Evolutionary conservation across 2,329 filamentous ascomycete species (phyloP).

Genomic region (Neofusicoccum kwambonambiense): DNA sequence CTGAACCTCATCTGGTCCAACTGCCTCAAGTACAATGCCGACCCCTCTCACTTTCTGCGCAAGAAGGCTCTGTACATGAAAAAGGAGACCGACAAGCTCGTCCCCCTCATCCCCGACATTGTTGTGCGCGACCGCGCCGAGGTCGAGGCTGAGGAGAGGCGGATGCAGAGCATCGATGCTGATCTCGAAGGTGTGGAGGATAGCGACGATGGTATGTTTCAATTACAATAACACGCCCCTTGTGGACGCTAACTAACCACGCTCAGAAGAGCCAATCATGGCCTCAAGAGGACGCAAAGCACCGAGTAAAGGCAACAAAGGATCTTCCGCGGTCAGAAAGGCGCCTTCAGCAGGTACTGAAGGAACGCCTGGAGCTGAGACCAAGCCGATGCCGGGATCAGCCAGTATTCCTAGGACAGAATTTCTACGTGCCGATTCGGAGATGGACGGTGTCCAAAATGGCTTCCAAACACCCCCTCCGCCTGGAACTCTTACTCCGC

Average conservation of each 20-base stretch:
- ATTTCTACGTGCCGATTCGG: conserved; percentile 66
- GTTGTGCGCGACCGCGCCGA: conserved; percentile 87
- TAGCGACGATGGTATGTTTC: conserved; percentile 69
- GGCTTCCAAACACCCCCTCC: conserved; percentile 84
- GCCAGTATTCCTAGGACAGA: conserved; percentile 53
- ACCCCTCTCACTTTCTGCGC: conserved; percentile 79
- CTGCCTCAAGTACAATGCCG: conserved; percentile 92
- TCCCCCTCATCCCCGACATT: conserved; percentile 91
- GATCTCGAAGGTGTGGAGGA: conserved; percentile 57
- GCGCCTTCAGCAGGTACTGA: conserved; percentile 72
- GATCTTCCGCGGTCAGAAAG: conserved; percentile 63
- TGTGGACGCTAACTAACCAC: neutral
- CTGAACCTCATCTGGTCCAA: conserved; percentile 96
- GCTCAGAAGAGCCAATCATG: conserved; percentile 80
- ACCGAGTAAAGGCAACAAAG: conserved; percentile 72
- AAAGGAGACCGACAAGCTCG: conserved; percentile 95
- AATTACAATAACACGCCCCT: neutral
- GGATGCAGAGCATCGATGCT: conserved; percentile 75
- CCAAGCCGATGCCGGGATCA: conserved; percentile 66
- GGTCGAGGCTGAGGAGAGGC: conserved; percentile 71
- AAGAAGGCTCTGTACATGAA: conserved; percentile 96
- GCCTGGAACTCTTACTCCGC: conserved; percentile 72
- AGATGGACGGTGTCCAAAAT: conserved; percentile 69
- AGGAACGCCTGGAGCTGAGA: conserved; percentile 72
- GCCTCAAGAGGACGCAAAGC: conserved; percentile 90